Evolutionary conservation across 202 grass and related monocot genomes (phyloP), one percentile per base, ranked within the genome.

Genomic region (Miscanthus sacchariflorus): DNA sequence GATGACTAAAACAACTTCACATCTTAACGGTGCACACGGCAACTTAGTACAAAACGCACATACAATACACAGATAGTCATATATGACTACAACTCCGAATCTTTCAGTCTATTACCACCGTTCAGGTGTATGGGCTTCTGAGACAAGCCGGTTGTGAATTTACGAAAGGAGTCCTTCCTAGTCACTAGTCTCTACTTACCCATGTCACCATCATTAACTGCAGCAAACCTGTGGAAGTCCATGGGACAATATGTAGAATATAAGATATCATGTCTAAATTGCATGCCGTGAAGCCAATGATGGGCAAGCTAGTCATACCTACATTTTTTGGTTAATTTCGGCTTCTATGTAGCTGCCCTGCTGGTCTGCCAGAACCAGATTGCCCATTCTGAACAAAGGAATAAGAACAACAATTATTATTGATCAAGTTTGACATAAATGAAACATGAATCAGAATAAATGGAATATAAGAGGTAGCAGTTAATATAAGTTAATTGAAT

Each of bases 301-400:
- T 61, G 48, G 12, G 10, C 5, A 46, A 83, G n/a, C 21, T 63
- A 78, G n/a, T 6, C n/a, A 49, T 4, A 6, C 59, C 69, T 90
- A 88, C 90, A 87, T 88, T 86, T 88, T 49, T 66, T 38, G 36
- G 28, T 64, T 74, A 81, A 54, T 84, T 70, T 45, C 85, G 77
- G 70, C 74, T 84, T 81, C 82, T 50, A 73, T 84, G 38, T 28
- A 64, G 44, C 42, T 70, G 15, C 17, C 49, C n/a, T 1, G 9
- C 58, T 24, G 2, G 15, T 45, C 17, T 63, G 1, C 7, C 39
- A 81, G 86, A 66, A 78, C 65, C n/a, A 67, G 85, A 78, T 84
- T 95, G 85, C 15, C 78, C 73, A 81, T 76, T 71, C 91, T 93
- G 56, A 77, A 85, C 12, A 69, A 42, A 86, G 46, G 21, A 85